phyloP scores from a whole-genome alignment of 2,329 filamentous ascomycete genomes.

The Trichoderma endophyticum region DNA sequence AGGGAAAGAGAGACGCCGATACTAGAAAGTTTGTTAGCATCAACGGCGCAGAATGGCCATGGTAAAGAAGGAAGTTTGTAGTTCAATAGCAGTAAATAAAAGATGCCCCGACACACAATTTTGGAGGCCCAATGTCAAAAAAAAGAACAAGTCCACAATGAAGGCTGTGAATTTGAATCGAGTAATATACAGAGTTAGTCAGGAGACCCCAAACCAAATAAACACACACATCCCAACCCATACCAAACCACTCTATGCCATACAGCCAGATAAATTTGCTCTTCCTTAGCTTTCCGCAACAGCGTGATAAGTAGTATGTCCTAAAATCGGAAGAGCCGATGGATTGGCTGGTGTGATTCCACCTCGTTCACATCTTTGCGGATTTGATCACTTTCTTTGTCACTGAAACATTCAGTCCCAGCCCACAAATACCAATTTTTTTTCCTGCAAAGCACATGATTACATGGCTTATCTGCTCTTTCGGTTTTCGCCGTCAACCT shows the following conservation, averaged over 20 bases:
- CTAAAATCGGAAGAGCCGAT: not conserved
- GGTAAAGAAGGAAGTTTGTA: not conserved
- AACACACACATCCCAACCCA: not conserved
- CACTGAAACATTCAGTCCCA: not conserved
- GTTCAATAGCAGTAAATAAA: not conserved
- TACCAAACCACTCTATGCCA: not conserved
- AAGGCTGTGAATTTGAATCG: not conserved
- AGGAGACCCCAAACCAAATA: not conserved
- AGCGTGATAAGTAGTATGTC: not conserved
- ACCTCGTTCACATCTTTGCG: not conserved
- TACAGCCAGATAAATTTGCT: not conserved
- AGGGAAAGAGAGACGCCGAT: constrained; percentile 19
- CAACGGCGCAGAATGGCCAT: not conserved
- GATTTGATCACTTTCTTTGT: not conserved
- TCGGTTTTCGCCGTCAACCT: constrained; percentile 50
- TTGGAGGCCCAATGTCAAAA: not conserved
- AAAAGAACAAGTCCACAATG: not conserved
- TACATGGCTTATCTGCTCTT: constrained; percentile 44
- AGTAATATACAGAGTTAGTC: constrained; percentile 11
- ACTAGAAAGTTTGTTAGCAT: constrained; percentile 19
- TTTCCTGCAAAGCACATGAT: not conserved
- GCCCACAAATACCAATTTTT: not conserved
- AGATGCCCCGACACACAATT: not conserved
- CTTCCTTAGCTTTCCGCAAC: not conserved
- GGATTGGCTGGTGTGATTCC: not conserved